Evolutionary conservation across 2,329 filamentous ascomycete species (phyloP).

Genomic region (Aspergillus melleus): DNA sequence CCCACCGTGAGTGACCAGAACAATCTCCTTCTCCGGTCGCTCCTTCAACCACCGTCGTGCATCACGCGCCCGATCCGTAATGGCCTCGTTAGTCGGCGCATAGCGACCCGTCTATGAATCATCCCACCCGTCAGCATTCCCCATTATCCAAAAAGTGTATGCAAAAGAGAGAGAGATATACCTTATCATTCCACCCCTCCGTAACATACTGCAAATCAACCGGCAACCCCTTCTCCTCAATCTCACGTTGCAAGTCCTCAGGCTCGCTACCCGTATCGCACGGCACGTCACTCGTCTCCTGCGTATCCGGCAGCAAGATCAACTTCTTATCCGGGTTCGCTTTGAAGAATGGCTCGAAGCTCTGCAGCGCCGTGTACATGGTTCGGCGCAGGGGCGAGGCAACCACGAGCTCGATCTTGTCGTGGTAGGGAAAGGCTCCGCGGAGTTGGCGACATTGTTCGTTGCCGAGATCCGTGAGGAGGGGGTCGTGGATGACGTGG

Average conservation of each 20-base stretch:
- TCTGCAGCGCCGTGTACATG: slow-evolving; percentile 71
- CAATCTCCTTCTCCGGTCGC: slow-evolving; percentile 64
- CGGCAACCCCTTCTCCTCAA: slow-evolving; percentile 51
- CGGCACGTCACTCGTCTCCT: slow-evolving; percentile 73
- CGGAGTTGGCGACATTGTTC: slow-evolving; percentile 69
- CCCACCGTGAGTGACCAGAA: slow-evolving; percentile 78
- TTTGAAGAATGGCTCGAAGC: slow-evolving; percentile 61
- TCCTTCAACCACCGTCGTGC: slow-evolving; percentile 59
- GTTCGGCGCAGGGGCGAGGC: slow-evolving; percentile 80
- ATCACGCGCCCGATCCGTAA: slow-evolving; percentile 62
- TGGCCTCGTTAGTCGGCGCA: slow-evolving; percentile 49
- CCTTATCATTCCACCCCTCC: slow-evolving; percentile 73
- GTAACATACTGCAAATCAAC: slow-evolving; percentile 66
- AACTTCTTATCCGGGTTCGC: slow-evolving; percentile 52
- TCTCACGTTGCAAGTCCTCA: slow-evolving; percentile 59
- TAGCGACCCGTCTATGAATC: slow-evolving; percentile 41
- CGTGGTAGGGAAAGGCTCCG: slow-evolving; percentile 64
- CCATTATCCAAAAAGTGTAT: background rate
- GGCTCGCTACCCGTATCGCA: slow-evolving; percentile 72
- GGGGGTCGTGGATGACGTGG: slow-evolving; percentile 72
- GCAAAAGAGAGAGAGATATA: slow-evolving; percentile 9
- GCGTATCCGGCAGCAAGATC: slow-evolving; percentile 69
- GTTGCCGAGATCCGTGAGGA: slow-evolving; percentile 73
- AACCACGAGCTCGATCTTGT: slow-evolving; percentile 67
- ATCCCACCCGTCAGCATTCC: background rate